A percentile compares a stretch with the other conserved stretches of the same genome.
phyloP scores from a whole-genome alignment of 2,329 filamentous ascomycete genomes.

The Aspergillus japonicus region DNA sequence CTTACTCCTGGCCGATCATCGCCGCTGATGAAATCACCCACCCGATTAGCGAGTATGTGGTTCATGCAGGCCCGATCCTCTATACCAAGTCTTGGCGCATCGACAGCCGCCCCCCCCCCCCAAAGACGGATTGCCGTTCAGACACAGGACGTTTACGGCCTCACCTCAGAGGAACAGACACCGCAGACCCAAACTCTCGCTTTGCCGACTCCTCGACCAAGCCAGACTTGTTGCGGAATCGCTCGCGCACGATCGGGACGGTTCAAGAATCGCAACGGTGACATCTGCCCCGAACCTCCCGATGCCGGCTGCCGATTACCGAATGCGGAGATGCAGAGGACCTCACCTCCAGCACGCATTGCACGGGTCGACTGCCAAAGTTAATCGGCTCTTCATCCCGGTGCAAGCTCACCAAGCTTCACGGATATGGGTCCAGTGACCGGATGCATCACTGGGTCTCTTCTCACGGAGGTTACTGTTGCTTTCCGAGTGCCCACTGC shows the following conservation, averaged over 20 bases:
- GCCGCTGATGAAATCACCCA: neutral
- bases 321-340: slow-evolving; percentile 21
- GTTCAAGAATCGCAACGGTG: slow-evolving; percentile 11
- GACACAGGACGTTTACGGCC: neutral
- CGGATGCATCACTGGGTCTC: slow-evolving; percentile 1
- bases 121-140: neutral
- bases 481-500: neutral
- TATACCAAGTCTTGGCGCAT: neutral
- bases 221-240: neutral
- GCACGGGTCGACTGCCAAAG: neutral
- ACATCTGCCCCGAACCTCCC: slow-evolving; percentile 2
- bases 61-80: neutral
- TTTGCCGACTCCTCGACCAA: neutral
- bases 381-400: neutral
- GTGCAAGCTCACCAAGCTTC: too few species aligned
- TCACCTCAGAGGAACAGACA: neutral
- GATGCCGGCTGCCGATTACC: slow-evolving; percentile 11
- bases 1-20: neutral
- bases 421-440: neutral
- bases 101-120: neutral
- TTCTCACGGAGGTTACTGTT: slow-evolving; percentile 1
- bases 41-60: too few species aligned
- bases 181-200: neutral
- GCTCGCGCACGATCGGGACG: neutral
- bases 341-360: slow-evolving; percentile 5